Evolutionary conservation across 176 grass and related monocot genomes (phyloP).

Genomic region (Lolium rigidum): DNA sequence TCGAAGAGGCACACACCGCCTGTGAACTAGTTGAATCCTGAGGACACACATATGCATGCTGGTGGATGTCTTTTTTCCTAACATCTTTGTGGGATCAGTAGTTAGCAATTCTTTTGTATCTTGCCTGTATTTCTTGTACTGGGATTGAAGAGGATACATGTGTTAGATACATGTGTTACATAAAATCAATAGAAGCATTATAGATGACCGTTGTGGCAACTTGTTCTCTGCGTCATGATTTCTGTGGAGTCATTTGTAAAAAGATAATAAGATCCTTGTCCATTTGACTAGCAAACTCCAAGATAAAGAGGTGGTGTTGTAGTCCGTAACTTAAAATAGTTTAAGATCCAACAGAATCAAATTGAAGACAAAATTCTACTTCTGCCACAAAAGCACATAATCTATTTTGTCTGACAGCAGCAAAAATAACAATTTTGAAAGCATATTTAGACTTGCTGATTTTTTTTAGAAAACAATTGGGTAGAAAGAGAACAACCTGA

Average conservation of each 20-base stretch:
- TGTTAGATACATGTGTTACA: constrained; percentile 18
- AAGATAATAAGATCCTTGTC: too few species aligned
- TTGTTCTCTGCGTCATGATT: neutral
- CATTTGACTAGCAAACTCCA: too few species aligned
- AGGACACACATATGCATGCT: constrained; percentile 23
- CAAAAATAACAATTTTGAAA: too few species aligned
- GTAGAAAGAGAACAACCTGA: too few species aligned
- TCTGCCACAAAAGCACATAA: too few species aligned
- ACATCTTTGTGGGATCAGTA: constrained; percentile 6
- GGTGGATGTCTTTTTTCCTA: neutral
- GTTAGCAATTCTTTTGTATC: constrained; percentile 49
- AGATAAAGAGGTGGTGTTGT: too few species aligned
- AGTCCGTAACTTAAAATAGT: too few species aligned
- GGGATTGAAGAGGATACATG: neutral
- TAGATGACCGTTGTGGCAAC: neutral
- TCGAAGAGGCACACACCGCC: constrained; percentile 11
- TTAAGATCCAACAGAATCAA: too few species aligned
- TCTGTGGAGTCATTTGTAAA: neutral
- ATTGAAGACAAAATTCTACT: too few species aligned
- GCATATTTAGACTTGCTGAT: too few species aligned
- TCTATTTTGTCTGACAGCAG: too few species aligned
- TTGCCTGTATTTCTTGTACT: constrained; percentile 10
- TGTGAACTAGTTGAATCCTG: constrained; percentile 1
- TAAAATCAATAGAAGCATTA: constrained; percentile 33
- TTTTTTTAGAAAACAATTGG: too few species aligned